These are phyloP conservation scores for Alternaria tenuissima DNA, from an alignment of 2,329 filamentous ascomycete genomes.

Conservation along the genomic window DNA sequence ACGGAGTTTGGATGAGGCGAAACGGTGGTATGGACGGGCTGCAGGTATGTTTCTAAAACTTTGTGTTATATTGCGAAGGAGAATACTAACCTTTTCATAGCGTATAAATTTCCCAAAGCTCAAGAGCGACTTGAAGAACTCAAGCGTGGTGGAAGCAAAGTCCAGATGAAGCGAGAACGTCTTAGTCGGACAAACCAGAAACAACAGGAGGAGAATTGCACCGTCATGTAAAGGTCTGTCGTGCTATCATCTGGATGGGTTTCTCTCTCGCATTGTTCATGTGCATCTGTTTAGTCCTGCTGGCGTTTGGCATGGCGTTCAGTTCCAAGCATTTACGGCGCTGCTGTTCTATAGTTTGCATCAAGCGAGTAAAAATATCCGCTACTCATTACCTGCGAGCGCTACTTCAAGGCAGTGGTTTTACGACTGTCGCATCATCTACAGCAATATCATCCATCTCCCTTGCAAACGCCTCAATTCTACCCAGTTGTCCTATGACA, in stretches of 20 bases:
- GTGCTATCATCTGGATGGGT: background rate
- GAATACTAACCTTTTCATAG: conserved; percentile 57
- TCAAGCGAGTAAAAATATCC: background rate
- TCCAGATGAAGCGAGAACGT: conserved; percentile 76
- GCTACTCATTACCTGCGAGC: background rate
- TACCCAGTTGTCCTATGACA: conserved; percentile 58
- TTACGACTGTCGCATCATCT: background rate
- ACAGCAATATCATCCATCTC: conserved; percentile 6
- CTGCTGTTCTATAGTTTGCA: background rate
- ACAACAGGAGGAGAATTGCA: conserved; percentile 88
- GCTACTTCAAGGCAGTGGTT: background rate
- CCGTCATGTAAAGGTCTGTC: conserved; percentile 70
- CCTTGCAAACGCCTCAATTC: conserved; percentile 57
- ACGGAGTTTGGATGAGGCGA: conserved; percentile 90
- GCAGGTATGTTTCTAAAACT: conserved; percentile 73
- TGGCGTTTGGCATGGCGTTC: background rate
- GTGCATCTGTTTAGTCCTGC: background rate
- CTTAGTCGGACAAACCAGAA: conserved; percentile 83
- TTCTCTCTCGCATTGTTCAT: background rate
- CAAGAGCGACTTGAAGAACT: conserved; percentile 92
- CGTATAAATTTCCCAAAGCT: conserved; percentile 93
- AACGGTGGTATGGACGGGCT: conserved; percentile 97
- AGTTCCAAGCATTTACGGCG: background rate
- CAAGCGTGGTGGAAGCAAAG: conserved; percentile 77
- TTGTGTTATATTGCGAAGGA: background rate